A percentile compares a stretch with the other conserved stretches of the same genome.
Evolutionary conservation across 176 grass and related monocot species (phyloP).

Genomic region (Luzula sylvatica): DNA sequence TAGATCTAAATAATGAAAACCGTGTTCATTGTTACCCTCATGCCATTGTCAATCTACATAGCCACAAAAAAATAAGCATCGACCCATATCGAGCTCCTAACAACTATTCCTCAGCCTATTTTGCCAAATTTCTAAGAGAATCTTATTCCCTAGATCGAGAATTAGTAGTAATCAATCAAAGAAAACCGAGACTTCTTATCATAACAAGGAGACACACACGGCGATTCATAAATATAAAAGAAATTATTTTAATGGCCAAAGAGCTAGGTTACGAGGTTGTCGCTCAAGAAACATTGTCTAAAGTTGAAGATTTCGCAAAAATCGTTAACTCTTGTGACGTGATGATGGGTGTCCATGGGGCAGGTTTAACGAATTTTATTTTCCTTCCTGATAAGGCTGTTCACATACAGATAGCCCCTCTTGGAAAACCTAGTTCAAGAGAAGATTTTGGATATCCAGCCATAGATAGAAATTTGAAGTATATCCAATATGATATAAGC

Average conservation of each 20-base stretch:
- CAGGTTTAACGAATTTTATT: slow-evolving; percentile 66
- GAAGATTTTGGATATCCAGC: slow-evolving; percentile 30
- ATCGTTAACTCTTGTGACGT: slow-evolving; percentile 64
- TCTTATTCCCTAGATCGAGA: slow-evolving; percentile 37
- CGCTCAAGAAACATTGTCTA: background rate
- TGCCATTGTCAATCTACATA: slow-evolving; percentile 40
- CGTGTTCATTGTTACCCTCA: slow-evolving; percentile 60
- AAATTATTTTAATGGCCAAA: slow-evolving; percentile 34
- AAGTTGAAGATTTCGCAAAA: slow-evolving; percentile 25
- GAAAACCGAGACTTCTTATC: slow-evolving; percentile 42
- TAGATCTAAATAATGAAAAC: slow-evolving; percentile 49
- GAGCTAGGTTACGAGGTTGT: slow-evolving; percentile 67
- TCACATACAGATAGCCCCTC: slow-evolving; percentile 58
- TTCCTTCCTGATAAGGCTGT: slow-evolving; percentile 42
- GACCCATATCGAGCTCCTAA: slow-evolving; percentile 33
- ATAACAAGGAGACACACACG: slow-evolving; percentile 49
- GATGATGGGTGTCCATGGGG: slow-evolving; percentile 65
- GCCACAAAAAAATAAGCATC: slow-evolving; percentile 56
- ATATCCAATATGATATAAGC: slow-evolving; percentile 43
- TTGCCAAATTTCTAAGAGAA: slow-evolving; percentile 41
- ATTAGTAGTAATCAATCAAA: slow-evolving; percentile 21
- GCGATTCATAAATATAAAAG: slow-evolving; percentile 45
- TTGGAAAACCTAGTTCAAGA: slow-evolving; percentile 36
- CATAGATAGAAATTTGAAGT: slow-evolving; percentile 32
- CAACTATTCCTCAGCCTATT: slow-evolving; percentile 42